Percentiles rank a stretch among this genome's conserved stretches.
Evolutionary conservation across 768 basidiomycete species (phyloP).

Genomic region (Dioszegia crocea): DNA sequence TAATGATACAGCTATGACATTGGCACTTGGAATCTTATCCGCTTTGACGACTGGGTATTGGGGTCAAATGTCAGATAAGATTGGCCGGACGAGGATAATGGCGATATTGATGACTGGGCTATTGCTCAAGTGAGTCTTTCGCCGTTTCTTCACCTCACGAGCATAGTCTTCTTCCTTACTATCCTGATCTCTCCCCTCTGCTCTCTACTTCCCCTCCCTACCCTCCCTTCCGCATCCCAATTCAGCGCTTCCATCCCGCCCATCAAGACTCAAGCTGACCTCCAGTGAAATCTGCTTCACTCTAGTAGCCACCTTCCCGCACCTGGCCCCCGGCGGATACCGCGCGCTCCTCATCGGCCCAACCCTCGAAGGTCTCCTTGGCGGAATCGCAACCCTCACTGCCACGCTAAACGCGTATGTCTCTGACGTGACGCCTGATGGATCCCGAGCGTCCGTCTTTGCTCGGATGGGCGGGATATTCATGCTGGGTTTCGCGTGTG

Average conservation of each 20-base stretch:
- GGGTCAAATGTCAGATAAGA: conserved; percentile 71
- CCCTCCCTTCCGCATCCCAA: too few species aligned
- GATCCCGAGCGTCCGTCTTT: conserved; percentile 42
- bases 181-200: too few species aligned
- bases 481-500: conserved; percentile 70
- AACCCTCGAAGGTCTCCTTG: conserved; percentile 71
- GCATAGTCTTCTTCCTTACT: too few species aligned
- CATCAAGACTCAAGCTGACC: conserved; percentile 4
- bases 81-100: conserved; percentile 73
- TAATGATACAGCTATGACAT: conserved; percentile 60
- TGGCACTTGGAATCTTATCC: conserved; percentile 71
- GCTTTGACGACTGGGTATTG: conserved; percentile 82
- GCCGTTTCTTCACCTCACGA: not conserved
- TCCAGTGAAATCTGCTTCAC: conserved; percentile 72
- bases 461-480: conserved; percentile 71
- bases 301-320: conserved; percentile 66
- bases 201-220: too few species aligned
- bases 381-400: conserved; percentile 67
- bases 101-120: conserved; percentile 65
- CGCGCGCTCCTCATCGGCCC: conserved; percentile 72
- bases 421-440: conserved; percentile 47
- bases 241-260: too few species aligned
- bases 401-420: conserved; percentile 60
- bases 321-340: conserved; percentile 59
- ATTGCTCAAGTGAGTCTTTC: conserved; percentile 59